Conservation (phyloP, 2,329 filamentous ascomycete genomes). For the Fusarium liriodendri region DNA sequence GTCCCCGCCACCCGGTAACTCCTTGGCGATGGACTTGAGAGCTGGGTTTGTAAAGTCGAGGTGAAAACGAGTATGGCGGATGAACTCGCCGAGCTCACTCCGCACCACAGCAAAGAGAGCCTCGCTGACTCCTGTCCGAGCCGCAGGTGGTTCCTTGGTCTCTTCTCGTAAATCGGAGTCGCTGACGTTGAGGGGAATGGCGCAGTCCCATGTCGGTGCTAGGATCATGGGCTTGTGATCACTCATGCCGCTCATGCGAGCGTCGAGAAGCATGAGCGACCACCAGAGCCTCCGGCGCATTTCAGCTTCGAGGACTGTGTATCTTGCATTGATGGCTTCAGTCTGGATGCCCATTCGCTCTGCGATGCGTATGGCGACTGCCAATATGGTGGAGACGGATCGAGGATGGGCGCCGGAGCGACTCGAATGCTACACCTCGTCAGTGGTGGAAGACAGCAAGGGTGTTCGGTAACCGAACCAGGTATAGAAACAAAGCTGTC, state of each 20-base stretch:
- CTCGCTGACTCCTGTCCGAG: conserved; percentile 51
- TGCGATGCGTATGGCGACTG: conserved; percentile 66
- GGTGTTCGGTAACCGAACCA: conserved; percentile 53
- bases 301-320: conserved; percentile 62
- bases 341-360: conserved; percentile 66
- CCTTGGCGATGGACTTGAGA: conserved; percentile 43
- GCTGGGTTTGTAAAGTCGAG: conserved; percentile 50
- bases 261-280: conserved; percentile 68
- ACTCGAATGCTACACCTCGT: conserved; percentile 58
- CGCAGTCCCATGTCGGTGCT: conserved; percentile 55
- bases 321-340: conserved; percentile 51
- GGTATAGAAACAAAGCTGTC: conserved; percentile 67
- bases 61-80: conserved; percentile 49
- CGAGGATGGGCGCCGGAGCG: conserved; percentile 57
- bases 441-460: not conserved
- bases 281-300: conserved; percentile 73
- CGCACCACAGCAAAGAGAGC: conserved; percentile 55
- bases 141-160: conserved; percentile 49
- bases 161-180: conserved; percentile 59
- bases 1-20: conserved; percentile 36
- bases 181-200: conserved; percentile 55
- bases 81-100: conserved; percentile 52
- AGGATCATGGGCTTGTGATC: conserved; percentile 48
- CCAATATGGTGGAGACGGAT: conserved; percentile 64
- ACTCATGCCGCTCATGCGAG: conserved; percentile 64